Percentiles rank a stretch among this genome's conserved stretches.
These are phyloP conservation scores for Lachancea fermentati DNA, from an alignment of 805 yeast genomes.

Conservation along the genomic window DNA sequence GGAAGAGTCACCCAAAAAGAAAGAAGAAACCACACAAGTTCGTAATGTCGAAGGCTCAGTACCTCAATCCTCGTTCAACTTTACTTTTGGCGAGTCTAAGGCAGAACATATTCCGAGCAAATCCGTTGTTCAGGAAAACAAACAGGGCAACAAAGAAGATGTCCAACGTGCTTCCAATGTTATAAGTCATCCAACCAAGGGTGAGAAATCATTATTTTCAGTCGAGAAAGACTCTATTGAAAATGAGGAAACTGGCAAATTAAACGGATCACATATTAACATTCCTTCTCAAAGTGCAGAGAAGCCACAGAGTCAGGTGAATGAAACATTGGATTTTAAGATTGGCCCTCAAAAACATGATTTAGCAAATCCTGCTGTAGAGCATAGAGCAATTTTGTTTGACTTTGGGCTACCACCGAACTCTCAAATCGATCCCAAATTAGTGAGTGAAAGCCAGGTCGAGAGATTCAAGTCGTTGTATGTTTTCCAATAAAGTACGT, in stretches of 20 bases:
- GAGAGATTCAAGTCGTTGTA: constrained; percentile 19
- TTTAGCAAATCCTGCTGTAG: background rate
- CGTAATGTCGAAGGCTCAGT: background rate
- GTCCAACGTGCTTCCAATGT: too few species aligned
- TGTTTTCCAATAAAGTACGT: constrained; percentile 20
- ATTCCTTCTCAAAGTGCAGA: too few species aligned
- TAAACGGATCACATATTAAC: too few species aligned
- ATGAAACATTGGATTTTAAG: too few species aligned
- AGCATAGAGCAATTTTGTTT: constrained; percentile 3
- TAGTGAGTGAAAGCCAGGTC: constrained; percentile 19
- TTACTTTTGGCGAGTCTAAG: background rate
- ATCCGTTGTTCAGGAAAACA: background rate
- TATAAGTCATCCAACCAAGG: too few species aligned
- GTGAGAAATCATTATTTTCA: too few species aligned
- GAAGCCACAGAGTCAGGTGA: too few species aligned
- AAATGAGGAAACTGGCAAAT: too few species aligned
- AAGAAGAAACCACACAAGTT: background rate
- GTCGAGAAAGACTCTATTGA: too few species aligned
- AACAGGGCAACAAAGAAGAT: background rate
- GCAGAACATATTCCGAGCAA: background rate
- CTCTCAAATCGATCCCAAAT: constrained; percentile 13
- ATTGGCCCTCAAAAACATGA: background rate
- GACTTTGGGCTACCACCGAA: constrained; percentile 18
- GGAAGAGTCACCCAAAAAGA: constrained; percentile 12
- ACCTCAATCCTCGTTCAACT: constrained; percentile 1